A percentile compares a stretch with the other conserved stretches of the same genome.
Evolutionary conservation across 306 rosid genomes (phyloP).

Genomic region (Cicer judaicum): DNA sequence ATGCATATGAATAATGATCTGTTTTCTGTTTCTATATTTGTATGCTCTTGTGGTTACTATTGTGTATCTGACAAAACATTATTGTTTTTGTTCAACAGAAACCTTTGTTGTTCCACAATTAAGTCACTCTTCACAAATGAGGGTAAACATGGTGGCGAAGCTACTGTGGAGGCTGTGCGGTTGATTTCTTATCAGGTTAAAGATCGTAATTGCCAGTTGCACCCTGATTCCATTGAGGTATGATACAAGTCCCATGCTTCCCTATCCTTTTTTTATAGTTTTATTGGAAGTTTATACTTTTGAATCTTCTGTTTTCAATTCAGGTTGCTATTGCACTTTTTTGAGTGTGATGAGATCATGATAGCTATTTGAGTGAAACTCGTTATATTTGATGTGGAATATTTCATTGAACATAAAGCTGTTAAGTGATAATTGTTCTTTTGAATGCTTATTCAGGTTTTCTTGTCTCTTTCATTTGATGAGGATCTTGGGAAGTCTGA

Average conservation of each 20-base stretch:
- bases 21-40: conserved; percentile 19
- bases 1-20: conserved; percentile 8
- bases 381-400: conserved; percentile 13
- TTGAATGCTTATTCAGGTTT: conserved; percentile 66
- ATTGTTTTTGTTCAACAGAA: conserved; percentile 64
- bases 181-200: conserved; percentile 83
- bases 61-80: conserved; percentile 13
- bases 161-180: conserved; percentile 85
- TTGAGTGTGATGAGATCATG: conserved; percentile 22
- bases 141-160: conserved; percentile 94
- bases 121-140: conserved; percentile 78
- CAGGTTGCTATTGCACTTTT: conserved; percentile 16
- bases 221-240: conserved; percentile 84
- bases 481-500: conserved; percentile 78
- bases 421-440: conserved; percentile 41
- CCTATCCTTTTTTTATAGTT: neutral
- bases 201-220: conserved; percentile 79
- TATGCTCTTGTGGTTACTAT: conserved; percentile 6
- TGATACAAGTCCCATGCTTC: conserved; percentile 15
- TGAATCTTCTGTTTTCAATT: conserved; percentile 20
- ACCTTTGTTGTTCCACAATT: conserved; percentile 72
- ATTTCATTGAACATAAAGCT: conserved; percentile 27
- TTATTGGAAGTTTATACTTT: conserved; percentile 18
- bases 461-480: conserved; percentile 75
- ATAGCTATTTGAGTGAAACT: conserved; percentile 13